A percentile compares a stretch with the other conserved stretches of the same genome.
These are phyloP conservation scores for Physcia stellaris DNA, from an alignment of 495 filamentous ascomycete genomes.

Conservation along the genomic window DNA sequence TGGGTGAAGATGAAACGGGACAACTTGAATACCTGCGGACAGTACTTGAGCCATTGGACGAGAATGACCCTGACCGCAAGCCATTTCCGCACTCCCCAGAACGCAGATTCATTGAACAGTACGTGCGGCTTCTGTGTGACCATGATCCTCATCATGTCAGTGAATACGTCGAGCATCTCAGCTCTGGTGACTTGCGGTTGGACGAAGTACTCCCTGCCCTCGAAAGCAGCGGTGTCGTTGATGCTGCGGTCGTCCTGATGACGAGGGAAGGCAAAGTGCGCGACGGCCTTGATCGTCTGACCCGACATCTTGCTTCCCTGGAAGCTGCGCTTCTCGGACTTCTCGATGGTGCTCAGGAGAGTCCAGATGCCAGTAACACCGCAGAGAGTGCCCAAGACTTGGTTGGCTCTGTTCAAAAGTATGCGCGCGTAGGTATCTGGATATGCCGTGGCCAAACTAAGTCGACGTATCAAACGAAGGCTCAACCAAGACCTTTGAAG, in stretches of 20 bases:
- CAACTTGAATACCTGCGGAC: slow-evolving; percentile 71
- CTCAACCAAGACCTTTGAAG: slow-evolving; percentile 24
- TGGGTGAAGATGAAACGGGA: slow-evolving; percentile 44
- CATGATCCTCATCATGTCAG: slow-evolving; percentile 74
- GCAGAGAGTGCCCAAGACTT: slow-evolving; percentile 43
- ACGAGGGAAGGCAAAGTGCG: slow-evolving; percentile 76
- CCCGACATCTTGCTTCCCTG: slow-evolving; percentile 62
- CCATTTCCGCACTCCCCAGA: slow-evolving; percentile 22
- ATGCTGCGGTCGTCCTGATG: slow-evolving; percentile 85
- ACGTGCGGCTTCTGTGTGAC: slow-evolving; percentile 79
- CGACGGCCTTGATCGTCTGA: slow-evolving; percentile 71
- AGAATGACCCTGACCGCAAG: slow-evolving; percentile 26
- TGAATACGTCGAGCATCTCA: slow-evolving; percentile 65
- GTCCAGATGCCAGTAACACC: slow-evolving; percentile 38
- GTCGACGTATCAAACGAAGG: slow-evolving; percentile 28
- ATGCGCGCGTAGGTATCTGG: slow-evolving; percentile 84
- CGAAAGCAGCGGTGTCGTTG: slow-evolving; percentile 78
- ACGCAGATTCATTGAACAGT: slow-evolving; percentile 57
- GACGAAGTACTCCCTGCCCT: slow-evolving; percentile 74
- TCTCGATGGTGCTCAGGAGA: slow-evolving; percentile 38
- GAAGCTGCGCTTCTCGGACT: slow-evolving; percentile 68
- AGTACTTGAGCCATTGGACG: slow-evolving; percentile 54
- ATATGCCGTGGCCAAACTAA: slow-evolving; percentile 84
- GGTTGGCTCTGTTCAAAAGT: slow-evolving; percentile 70
- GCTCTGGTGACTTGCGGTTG: slow-evolving; percentile 66